These are phyloP conservation scores for Cercospora citrullina DNA, from an alignment of 2,329 filamentous ascomycete species.

Conservation along the genomic window DNA sequence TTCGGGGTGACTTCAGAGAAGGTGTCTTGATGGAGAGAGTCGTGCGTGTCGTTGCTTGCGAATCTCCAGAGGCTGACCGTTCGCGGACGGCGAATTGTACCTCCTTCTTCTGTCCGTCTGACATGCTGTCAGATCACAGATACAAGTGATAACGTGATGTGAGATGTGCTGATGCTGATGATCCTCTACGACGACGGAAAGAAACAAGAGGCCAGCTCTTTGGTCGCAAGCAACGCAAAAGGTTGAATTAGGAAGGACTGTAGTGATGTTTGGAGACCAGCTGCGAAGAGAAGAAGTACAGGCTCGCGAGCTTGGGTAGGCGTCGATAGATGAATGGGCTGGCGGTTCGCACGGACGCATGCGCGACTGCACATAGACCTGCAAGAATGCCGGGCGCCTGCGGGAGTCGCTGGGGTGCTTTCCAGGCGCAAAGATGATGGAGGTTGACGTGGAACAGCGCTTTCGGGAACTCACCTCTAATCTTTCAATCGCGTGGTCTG, in stretches of 20 bases:
- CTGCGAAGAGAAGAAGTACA: slow-evolving; percentile 25
- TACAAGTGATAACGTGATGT: slow-evolving; percentile 13
- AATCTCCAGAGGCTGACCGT: slow-evolving; percentile 38
- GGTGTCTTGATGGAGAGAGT: slow-evolving; percentile 30
- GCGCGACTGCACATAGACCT: slow-evolving; percentile 9
- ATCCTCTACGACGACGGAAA: slow-evolving; percentile 30
- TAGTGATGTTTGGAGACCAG: slow-evolving; percentile 29
- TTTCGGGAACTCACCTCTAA: slow-evolving; percentile 25
- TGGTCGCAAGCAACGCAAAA: slow-evolving; percentile 28
- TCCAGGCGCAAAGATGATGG: slow-evolving; percentile 6
- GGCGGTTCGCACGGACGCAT: slow-evolving; percentile 32
- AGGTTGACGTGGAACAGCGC: slow-evolving; percentile 9
- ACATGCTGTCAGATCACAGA: slow-evolving; percentile 44
- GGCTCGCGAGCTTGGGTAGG: slow-evolving; percentile 12
- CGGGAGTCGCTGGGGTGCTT: slow-evolving; percentile 17
- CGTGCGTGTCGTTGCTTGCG: slow-evolving; percentile 27
- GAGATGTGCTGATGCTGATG: slow-evolving; percentile 16
- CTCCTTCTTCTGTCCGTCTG: slow-evolving; percentile 49
- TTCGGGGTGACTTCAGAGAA: slow-evolving; percentile 57
- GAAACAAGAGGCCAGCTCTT: slow-evolving; percentile 38
- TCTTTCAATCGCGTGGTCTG: slow-evolving; percentile 19
- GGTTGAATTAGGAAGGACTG: slow-evolving; percentile 20
- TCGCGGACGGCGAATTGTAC: slow-evolving; percentile 45
- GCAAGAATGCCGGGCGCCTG: slow-evolving; percentile 24
- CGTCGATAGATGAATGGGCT: slow-evolving; percentile 16